Conservation (phyloP, 164 flowering plant genomes). For the Stephania yunnanensis region DNA sequence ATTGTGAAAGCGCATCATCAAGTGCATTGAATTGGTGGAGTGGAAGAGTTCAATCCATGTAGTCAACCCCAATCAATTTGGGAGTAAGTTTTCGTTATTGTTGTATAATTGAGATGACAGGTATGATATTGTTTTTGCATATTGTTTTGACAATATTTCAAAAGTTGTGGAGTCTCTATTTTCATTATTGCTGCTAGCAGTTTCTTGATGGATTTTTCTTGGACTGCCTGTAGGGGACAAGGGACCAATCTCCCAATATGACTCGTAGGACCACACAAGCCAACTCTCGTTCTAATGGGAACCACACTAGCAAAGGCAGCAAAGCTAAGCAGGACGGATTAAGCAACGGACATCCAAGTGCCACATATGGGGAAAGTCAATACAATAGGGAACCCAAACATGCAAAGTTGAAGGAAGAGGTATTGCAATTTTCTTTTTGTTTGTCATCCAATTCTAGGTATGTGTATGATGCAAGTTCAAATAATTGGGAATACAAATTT, state of each 20-base stretch:
- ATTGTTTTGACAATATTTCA: too few relatives aligned
- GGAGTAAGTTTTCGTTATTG: too few relatives aligned
- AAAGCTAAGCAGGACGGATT: slow-evolving; percentile 35
- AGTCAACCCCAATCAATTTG: too few relatives aligned
- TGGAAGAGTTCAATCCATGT: too few relatives aligned
- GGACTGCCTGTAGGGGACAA: slow-evolving; percentile 37
- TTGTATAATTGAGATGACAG: too few relatives aligned
- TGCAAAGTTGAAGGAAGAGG: slow-evolving; percentile 36
- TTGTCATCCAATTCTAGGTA: not conserved
- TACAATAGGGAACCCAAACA: slow-evolving; percentile 14
- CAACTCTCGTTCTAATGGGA: slow-evolving; percentile 40
- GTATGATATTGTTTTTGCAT: too few relatives aligned
- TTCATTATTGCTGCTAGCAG: not conserved
- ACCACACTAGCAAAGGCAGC: slow-evolving; percentile 35
- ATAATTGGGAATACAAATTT: too few relatives aligned
- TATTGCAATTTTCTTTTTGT: slow-evolving; percentile 20
- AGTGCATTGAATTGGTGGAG: too few relatives aligned
- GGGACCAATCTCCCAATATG: slow-evolving; percentile 48
- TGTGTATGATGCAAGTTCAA: too few relatives aligned
- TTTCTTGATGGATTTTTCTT: slow-evolving; percentile 17
- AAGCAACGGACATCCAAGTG: slow-evolving; percentile 44
- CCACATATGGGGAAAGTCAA: slow-evolving; percentile 17
- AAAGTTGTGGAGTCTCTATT: too few relatives aligned
- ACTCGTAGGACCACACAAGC: slow-evolving; percentile 32
- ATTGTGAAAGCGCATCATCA: too few relatives aligned